Percentiles rank a stretch among this genome's conserved stretches.
Evolutionary conservation across 371 early-diverging fungal species (phyloP).

Genomic region (Blastocladiella emersonii): DNA sequence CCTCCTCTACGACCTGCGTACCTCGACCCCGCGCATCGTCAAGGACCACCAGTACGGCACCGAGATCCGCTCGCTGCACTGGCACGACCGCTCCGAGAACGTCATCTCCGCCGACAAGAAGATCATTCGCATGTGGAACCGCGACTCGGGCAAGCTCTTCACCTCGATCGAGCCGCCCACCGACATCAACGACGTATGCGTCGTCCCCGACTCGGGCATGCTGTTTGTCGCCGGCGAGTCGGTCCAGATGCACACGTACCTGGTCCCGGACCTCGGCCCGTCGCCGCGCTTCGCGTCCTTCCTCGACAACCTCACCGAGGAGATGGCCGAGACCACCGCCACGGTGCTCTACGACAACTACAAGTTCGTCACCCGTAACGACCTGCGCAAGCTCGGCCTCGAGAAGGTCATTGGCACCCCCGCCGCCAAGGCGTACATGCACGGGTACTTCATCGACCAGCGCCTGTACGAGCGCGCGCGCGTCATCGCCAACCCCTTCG

Average conservation of each 20-base stretch:
- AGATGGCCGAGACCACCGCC: constrained; percentile 85
- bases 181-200: constrained; percentile 87
- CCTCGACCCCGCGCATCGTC: constrained; percentile 59
- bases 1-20: constrained; percentile 86
- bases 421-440: constrained; percentile 93
- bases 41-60: constrained; percentile 96
- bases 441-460: constrained; percentile 93
- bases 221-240: constrained; percentile 91
- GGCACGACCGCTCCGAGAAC: constrained; percentile 60
- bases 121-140: constrained; percentile 86
- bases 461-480: constrained; percentile 90
- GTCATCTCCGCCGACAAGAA: constrained; percentile 81
- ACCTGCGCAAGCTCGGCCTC: constrained; percentile 69
- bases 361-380: constrained; percentile 89
- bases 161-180: constrained; percentile 80
- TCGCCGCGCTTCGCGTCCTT: constrained; percentile 94
- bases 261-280: constrained; percentile 83
- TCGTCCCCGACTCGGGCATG: constrained; percentile 73
- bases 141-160: constrained; percentile 59
- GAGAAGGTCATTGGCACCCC: constrained; percentile 88
- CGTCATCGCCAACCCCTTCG: constrained; percentile 91
- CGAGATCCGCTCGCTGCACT: constrained; percentile 78
- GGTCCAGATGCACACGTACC: constrained; percentile 83
- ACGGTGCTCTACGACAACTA: constrained; percentile 83
- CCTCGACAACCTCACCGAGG: constrained; percentile 95